phyloP scores from a whole-genome alignment of 495 filamentous ascomycete genomes.

The Penicillium desertorum region DNA sequence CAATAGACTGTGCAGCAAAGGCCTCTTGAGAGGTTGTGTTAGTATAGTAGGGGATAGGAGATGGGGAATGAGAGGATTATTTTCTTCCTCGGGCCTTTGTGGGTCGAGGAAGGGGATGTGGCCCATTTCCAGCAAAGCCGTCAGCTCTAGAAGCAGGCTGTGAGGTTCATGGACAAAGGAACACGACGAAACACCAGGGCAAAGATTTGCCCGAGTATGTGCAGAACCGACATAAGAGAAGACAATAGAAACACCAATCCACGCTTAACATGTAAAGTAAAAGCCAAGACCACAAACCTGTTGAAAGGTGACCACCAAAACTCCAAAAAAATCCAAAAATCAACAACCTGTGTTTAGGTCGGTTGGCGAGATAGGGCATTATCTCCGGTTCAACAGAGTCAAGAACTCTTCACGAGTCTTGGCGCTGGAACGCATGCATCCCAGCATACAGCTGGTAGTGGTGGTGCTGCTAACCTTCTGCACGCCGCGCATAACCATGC shows the following conservation, averaged over 20 bases:
- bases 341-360: not conserved
- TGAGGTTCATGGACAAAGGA: not conserved
- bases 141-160: not conserved
- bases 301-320: constrained; percentile 44
- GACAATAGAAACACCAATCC: constrained; percentile 11
- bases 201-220: constrained; percentile 13
- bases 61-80: not conserved
- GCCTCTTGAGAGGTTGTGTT: constrained; percentile 18
- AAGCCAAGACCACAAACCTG: constrained; percentile 26
- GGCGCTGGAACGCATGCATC: constrained; percentile 85
- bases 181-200: constrained; percentile 1
- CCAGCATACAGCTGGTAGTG: constrained; percentile 94
- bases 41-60: constrained; percentile 16
- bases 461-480: constrained; percentile 85
- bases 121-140: not conserved
- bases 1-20: constrained; percentile 11
- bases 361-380: constrained; percentile 13
- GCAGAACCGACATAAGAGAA: constrained; percentile 17
- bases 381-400: constrained; percentile 68
- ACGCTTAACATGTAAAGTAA: constrained; percentile 15
- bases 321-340: constrained; percentile 35
- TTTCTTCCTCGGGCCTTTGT: constrained; percentile 4
- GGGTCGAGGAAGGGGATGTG: not conserved
- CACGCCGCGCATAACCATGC: constrained; percentile 96
- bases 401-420: constrained; percentile 95